Base-by-base conservation (phyloP, 257 asterid species). In the Hygrophila difformis region DNA sequence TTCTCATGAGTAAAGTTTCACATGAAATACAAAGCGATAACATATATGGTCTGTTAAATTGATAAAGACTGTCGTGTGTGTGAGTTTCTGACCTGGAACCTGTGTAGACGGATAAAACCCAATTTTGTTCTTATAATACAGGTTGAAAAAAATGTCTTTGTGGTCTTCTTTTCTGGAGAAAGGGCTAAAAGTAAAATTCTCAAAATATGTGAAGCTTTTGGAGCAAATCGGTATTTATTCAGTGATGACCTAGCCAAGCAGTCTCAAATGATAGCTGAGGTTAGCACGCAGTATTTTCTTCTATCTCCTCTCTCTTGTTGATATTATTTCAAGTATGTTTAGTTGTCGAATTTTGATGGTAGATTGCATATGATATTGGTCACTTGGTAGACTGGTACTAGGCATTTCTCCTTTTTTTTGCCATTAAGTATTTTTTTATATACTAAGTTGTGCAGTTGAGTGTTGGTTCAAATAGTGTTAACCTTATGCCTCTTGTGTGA, bases 141-240 rank as follows among this genome's bases (percentile, higher is more conserved):
- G 99, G 95, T 78, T 61, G 99, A 91, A 52, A 91, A 91, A 59
- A 87, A 86, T 72, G 99, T 87, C 28, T 83, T 91, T 44, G 78
- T 55, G 6, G 78, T 81, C 51, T 91, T 91, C 83, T 91, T 72
- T 69, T 91, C 99, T 74, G 99, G 99, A 61, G 99, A 91, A 70
- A 78, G 88, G 62, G 85, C 91, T 26, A 91, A 72, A 77, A 73
- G 44, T 73, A 91, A 83, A 69, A 75, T 87, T 59, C 87, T 80
- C 60, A 91, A 91, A 69, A 91, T 91, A 65, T 91, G 94, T 73
- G 99, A 91, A 59, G 99, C 99, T 57, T 91, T 91, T 81, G 97
- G 99, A 59, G 99, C 97, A 52, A 91, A 87, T 66, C 89, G 97
- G 20, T 91, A 91, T 52, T 53, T 95, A 43, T 77, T 80, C 62